Evolutionary conservation across 2,329 filamentous ascomycete genomes (phyloP).

Genomic region (Cercospora beticola): DNA sequence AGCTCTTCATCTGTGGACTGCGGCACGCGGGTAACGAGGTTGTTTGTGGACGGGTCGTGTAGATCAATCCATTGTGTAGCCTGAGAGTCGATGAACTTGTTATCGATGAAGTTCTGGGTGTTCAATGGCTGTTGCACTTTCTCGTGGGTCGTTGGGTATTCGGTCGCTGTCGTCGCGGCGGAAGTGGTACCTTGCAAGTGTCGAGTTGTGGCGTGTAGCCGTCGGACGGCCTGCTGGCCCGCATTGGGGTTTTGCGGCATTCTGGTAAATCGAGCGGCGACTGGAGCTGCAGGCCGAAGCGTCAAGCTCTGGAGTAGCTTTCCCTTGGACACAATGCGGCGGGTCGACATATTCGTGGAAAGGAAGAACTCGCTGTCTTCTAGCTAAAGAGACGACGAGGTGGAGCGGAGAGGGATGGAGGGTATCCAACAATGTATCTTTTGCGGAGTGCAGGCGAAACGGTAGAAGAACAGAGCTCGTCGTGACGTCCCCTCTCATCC

Average conservation of each 20-base stretch:
- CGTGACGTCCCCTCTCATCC: neutral
- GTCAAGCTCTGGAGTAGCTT: constrained; percentile 42
- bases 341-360: constrained; percentile 42
- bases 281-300: constrained; percentile 39
- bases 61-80: constrained; percentile 74
- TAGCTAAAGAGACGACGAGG: constrained; percentile 18
- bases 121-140: constrained; percentile 66
- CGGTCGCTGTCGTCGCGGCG: constrained; percentile 50
- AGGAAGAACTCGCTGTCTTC: constrained; percentile 13
- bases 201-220: constrained; percentile 56
- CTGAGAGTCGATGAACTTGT: constrained; percentile 69
- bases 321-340: constrained; percentile 45
- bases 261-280: constrained; percentile 36
- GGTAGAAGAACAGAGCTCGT: neutral
- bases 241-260: constrained; percentile 38
- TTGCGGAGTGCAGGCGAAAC: neutral
- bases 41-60: constrained; percentile 80
- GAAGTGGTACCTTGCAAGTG: constrained; percentile 55
- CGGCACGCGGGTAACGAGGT: constrained; percentile 78
- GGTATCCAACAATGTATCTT: neutral
- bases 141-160: constrained; percentile 70
- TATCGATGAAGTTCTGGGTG: constrained; percentile 80
- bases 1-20: constrained; percentile 79
- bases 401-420: neutral
- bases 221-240: constrained; percentile 44